Evolutionary conservation across 2,329 filamentous ascomycete species (phyloP).

Genomic region (Stachybotrys chartarum): DNA sequence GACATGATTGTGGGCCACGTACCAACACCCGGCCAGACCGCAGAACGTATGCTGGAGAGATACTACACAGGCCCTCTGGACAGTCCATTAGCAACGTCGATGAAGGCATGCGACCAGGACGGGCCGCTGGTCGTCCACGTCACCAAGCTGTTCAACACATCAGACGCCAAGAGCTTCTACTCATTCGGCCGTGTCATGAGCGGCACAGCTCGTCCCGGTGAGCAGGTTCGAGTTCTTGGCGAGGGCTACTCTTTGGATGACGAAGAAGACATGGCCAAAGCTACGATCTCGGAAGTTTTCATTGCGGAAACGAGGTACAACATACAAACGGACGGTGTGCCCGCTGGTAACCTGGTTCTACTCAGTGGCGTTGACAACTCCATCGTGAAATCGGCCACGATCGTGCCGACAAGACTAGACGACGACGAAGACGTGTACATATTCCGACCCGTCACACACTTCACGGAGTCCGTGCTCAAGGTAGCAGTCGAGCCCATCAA

Average conservation of each 20-base stretch:
- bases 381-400: constrained; percentile 93
- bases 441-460: constrained; percentile 86
- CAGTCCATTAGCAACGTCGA: constrained; percentile 70
- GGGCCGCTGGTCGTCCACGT: constrained; percentile 88
- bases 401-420: constrained; percentile 72
- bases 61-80: constrained; percentile 92
- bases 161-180: constrained; percentile 85
- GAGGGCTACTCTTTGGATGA: constrained; percentile 96
- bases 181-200: constrained; percentile 90
- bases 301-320: constrained; percentile 92
- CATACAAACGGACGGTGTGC: constrained; percentile 82
- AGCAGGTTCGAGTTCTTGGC: constrained; percentile 83
- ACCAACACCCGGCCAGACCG: constrained; percentile 76
- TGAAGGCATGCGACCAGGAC: constrained; percentile 78
- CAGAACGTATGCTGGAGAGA: constrained; percentile 67
- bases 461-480: constrained; percentile 96
- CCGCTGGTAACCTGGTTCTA: constrained; percentile 90
- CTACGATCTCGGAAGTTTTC: constrained; percentile 78
- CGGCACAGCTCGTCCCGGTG: constrained; percentile 75
- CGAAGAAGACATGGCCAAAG: constrained; percentile 91
- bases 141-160: constrained; percentile 86
- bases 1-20: constrained; percentile 92
- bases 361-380: constrained; percentile 92
- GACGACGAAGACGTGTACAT: constrained; percentile 92
- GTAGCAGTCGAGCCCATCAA: constrained; percentile 97